Evolutionary conservation across 345 rosid species (phyloP), one percentile per base, ranked within the genome.

Genomic region (Eutrema heterophyllum): DNA sequence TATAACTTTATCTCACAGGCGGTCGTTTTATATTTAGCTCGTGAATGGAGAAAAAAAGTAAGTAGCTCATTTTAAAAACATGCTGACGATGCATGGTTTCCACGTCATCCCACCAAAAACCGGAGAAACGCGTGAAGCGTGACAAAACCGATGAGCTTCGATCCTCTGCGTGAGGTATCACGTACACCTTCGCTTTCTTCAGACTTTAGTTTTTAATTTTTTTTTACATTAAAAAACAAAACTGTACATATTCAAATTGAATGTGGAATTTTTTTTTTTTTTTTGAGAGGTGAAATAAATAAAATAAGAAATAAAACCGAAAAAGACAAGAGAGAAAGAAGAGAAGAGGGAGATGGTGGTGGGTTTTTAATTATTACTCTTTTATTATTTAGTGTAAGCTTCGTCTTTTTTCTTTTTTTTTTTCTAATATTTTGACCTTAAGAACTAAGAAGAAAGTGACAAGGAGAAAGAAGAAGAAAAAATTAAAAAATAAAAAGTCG

Each of bases 101-200:
- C 92, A 86, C 88, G 87, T 89, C 88, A 84, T 72, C 80, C 68
- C 50, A 77, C 80, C 79, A 45, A 57, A 72, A 48, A 66, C 83
- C 80, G 74, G 65, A 75, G 46, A 77, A 81, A 81, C 80, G 88
- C 84, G 81, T 57, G 65, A 74, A 46, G 88, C 85, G 83, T 82
- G 89, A 83, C 84, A 57, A 75, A 75, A 81, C 75, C 61, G 30
- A 40, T 58, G 50, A 77, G 59, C 40, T 29, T 36, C 9, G 50
- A 71, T 79, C 73, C 60, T 55, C 27, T 40, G 45, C 49, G 30
- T 16, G 5, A 12, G 2, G 14, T 12, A 1, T 49, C 63, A 67
- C 87, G 71, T 85, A 88, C 72, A 68, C 32, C 14, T 35, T 14
- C 62, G 1, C 3, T n/a, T 72, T 16, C 71, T 4, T 58, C 24